These are phyloP conservation scores for Fusarium fujikuroi DNA, from an alignment of 2,329 filamentous ascomycete genomes.

Conservation along the genomic window DNA sequence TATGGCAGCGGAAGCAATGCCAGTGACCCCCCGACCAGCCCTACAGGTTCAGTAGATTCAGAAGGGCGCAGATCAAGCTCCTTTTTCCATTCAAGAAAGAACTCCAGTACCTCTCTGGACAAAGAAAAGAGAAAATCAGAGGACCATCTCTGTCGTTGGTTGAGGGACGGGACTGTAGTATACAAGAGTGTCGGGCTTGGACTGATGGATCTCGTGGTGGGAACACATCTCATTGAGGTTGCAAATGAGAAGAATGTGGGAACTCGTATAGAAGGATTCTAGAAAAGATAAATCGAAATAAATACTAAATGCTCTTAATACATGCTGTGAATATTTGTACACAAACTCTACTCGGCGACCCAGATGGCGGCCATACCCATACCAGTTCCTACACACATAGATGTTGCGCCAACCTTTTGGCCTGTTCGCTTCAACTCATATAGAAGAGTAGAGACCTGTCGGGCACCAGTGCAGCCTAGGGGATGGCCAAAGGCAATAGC, in stretches of 20 bases:
- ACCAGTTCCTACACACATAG: constrained; percentile 96
- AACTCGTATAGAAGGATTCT: constrained; percentile 64
- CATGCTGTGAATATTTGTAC: constrained; percentile 44
- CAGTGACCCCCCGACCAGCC: constrained; percentile 46
- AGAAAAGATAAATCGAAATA: constrained; percentile 5
- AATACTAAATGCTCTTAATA: constrained; percentile 27
- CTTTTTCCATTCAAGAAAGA: constrained; percentile 46
- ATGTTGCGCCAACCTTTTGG: constrained; percentile 88
- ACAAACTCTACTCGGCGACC: constrained; percentile 81
- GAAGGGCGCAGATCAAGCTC: constrained; percentile 49
- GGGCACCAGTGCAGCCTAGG: constrained; percentile 90
- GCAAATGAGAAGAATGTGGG: constrained; percentile 67
- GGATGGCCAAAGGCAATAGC: constrained; percentile 97
- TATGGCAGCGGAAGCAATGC: constrained; percentile 43
- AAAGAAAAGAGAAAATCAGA: constrained; percentile 57
- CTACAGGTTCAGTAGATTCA: constrained; percentile 47
- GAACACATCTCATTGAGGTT: constrained; percentile 65
- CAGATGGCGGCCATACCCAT: constrained; percentile 99
- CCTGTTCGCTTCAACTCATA: constrained; percentile 88
- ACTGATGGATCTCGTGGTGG: constrained; percentile 73
- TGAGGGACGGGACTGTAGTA: constrained; percentile 71
- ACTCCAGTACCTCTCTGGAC: constrained; percentile 44
- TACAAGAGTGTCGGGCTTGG: constrained; percentile 76
- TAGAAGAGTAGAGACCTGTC: constrained; percentile 91
- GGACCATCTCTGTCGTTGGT: constrained; percentile 64